A percentile compares a stretch with the other conserved stretches of the same genome.
These are phyloP conservation scores for Aspergillus nanangensis DNA, from an alignment of 495 filamentous ascomycete genomes.

Conservation along the genomic window DNA sequence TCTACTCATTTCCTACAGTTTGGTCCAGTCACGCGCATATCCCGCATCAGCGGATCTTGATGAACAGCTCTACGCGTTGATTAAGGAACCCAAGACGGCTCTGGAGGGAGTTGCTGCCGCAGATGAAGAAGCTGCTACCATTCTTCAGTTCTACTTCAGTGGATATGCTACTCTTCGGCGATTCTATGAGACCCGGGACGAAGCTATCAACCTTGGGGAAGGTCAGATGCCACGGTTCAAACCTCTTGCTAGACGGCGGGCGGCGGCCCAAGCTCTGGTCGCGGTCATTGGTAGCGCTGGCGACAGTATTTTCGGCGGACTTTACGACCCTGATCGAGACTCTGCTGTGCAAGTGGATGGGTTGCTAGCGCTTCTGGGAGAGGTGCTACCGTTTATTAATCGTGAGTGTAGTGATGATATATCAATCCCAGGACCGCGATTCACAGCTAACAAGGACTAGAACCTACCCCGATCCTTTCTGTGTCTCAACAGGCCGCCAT, in stretches of 20 bases:
- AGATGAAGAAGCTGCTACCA: conserved; percentile 72
- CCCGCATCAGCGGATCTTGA: conserved; percentile 67
- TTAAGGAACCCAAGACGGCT: conserved; percentile 61
- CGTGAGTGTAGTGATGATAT: conserved; percentile 50
- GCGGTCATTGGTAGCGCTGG: conserved; percentile 77
- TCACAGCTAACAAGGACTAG: conserved; percentile 22
- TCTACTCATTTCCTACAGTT: conserved; percentile 78
- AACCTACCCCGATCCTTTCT: conserved; percentile 31
- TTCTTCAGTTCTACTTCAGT: conserved; percentile 77
- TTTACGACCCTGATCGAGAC: conserved; percentile 73
- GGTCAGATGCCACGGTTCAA: conserved; percentile 40
- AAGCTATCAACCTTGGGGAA: conserved; percentile 37
- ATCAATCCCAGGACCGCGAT: too few species aligned
- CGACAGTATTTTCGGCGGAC: conserved; percentile 82
- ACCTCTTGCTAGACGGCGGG: conserved; percentile 52
- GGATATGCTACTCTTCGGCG: conserved; percentile 84
- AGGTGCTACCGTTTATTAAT: conserved; percentile 70
- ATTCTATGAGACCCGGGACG: conserved; percentile 83
- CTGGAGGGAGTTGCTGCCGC: conserved; percentile 59
- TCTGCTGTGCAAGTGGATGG: conserved; percentile 82
- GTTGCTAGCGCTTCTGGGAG: conserved; percentile 76
- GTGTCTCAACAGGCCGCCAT: conserved; percentile 69
- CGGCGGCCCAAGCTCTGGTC: conserved; percentile 66
- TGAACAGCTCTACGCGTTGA: conserved; percentile 56
- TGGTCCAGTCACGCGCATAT: conserved; percentile 76